Evolutionary conservation across 179 eudicot genomes (phyloP), one percentile per base, ranked within the genome.

Genomic region (Vitellaria paradoxa): DNA sequence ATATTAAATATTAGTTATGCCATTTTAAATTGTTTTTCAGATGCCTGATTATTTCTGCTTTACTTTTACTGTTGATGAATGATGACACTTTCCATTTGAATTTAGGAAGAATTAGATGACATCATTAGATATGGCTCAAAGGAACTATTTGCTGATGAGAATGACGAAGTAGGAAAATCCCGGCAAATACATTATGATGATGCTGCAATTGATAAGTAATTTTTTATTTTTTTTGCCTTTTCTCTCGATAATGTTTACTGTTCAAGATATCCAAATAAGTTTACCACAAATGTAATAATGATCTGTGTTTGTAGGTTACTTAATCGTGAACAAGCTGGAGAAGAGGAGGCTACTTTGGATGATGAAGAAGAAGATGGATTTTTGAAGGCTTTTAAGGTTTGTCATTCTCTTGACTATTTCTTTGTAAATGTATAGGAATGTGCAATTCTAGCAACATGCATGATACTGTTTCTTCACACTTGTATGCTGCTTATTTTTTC

Each of bases 131-230:
- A 93, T 85, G 99, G 99, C 63, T 93, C 99, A 72, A 90, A 86
- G 85, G 99, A 96, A 86, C 83, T 96, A 52, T 96, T 96, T 85
- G 94, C 87, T 78, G 98, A 96, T 81, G 99, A 96, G 82, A 87
- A 91, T 80, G 99, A 96, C 53, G 99, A 96, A 81, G 93, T 89
- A 2, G 89, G 84, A 46, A 96, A 96, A 87, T 94, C 97, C 61
- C 91, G 99, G 46, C 97, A 96, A 84, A 96, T 96, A 78, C 99
- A 93, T 84, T 96, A 96, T 82, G 99, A 96, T 86, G 98, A 89
- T 84, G 81, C 96, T 86, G 97, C 98, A 75, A 93, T 96, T 63
- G 97, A 93, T 69, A 86, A 94, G 99, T 93, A 79, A 46, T 13
- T 37, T 74, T 66, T 9, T 72, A 8, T 60, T 76, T 53, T 72